Evolutionary conservation across 768 basidiomycete species (phyloP).

Genomic region (Trametes villosa): DNA sequence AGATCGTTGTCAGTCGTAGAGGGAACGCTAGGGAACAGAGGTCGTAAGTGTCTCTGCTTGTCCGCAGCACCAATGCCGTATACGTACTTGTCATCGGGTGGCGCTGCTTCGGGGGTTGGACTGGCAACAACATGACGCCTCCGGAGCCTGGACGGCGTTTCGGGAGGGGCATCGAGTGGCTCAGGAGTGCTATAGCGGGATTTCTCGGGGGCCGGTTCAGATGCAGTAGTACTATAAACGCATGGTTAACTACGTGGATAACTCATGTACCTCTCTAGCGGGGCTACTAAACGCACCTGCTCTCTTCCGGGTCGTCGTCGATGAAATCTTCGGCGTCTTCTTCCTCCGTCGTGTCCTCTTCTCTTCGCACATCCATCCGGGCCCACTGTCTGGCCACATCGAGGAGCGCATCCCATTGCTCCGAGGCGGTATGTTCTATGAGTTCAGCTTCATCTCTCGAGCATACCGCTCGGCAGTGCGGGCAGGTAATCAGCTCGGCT

Average conservation of each 20-base stretch:
- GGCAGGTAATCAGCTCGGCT: conserved; percentile 41
- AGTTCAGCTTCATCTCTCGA: conserved; percentile 39
- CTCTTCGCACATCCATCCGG: conserved; percentile 41
- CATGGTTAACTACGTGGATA: neutral
- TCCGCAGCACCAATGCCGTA: no score
- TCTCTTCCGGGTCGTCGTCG: conserved; percentile 25
- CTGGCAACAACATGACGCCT: neutral
- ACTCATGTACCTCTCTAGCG: no score
- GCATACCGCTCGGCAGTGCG: conserved; percentile 39
- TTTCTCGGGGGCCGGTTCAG: neutral
- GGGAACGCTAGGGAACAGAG: no score
- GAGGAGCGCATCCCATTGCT: conserved; percentile 50
- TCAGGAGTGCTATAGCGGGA: conserved; percentile 19
- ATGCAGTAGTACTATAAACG: conserved; percentile 4
- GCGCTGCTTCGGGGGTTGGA: neutral
- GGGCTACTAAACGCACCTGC: neutral
- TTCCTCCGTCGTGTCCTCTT: conserved; percentile 46
- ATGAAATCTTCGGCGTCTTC: conserved; percentile 46
- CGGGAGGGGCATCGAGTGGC: neutral
- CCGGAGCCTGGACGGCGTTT: neutral
- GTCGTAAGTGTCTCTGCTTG: no score
- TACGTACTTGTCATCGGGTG: no score
- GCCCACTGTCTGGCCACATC: conserved; percentile 45
- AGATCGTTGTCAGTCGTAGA: no score
- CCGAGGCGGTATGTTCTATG: conserved; percentile 43